Base-by-base conservation (phyloP, 2,329 filamentous ascomycete genomes). In the Bipolaris victoriae region DNA sequence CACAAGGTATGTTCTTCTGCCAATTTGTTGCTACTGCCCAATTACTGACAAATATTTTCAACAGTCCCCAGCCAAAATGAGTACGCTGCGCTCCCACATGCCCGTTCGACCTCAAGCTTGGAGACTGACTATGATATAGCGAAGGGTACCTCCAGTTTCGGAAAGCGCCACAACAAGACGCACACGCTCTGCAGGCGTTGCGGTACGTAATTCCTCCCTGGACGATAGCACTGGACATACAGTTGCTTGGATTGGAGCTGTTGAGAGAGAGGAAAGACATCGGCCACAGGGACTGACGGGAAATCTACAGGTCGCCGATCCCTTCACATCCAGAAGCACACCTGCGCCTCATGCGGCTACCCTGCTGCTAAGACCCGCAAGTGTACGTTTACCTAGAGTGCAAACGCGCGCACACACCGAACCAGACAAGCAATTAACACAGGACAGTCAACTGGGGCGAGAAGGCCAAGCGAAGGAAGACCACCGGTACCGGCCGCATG, bases 391-490 rank as follows among this genome's bases (percentile, higher is more conserved):
- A 52, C 49, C 55, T 54, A 47, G 26, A 61, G 43, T 40, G 37
- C 44, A 48, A 47, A 47, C 62, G 46, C 43, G 37, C 44, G 48
- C 49, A 44, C 45, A 44, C 45, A 44, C 45, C 36, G 45, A 52
- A 56, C 35, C 46, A 39, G 39, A 35, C 33, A 61, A 56, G 46
- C 49, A 57, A 66, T 69, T 75, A 63, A 76, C 68, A 65, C 50
- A 52, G 44, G 47, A 75, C 79, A 98, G 94, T 89, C 90, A 97
- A 99, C 91, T 99, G 95, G 95, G 88, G 91, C 82, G 94, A 98
- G 88, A 99, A 99, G 91, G 94, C 93, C 77, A 98, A 98, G 92
- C 88, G 95, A 83, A 96, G 95, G 90, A 98, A 97, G 93, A 97
- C 94, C 79, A 94, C 91, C 80, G 95, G 95, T 77, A 94, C 92